Conservation (phyloP, 176 grass and related monocot species). For the Areca catechu region DNA sequence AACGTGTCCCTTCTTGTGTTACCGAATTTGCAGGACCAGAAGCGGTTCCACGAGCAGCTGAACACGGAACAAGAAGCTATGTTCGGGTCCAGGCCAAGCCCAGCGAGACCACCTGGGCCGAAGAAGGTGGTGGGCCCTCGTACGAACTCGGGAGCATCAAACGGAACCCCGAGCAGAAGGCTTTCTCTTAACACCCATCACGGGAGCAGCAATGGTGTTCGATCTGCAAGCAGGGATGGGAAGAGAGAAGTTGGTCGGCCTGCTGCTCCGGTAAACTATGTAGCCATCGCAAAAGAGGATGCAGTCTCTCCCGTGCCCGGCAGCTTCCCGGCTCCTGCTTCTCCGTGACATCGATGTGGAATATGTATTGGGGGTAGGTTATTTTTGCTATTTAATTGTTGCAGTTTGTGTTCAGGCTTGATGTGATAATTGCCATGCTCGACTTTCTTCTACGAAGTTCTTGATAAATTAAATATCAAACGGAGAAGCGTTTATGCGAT, state of each 20-base stretch:
- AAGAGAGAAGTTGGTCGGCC: constrained; percentile 41
- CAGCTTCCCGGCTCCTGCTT: constrained; percentile 20
- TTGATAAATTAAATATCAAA: too few species aligned
- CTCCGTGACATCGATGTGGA: too few species aligned
- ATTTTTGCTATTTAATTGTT: too few species aligned
- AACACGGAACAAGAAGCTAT: constrained; percentile 59
- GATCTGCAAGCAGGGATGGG: constrained; percentile 54
- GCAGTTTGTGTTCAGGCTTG: too few species aligned
- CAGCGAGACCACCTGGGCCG: constrained; percentile 38
- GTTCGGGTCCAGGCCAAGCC: constrained; percentile 50
- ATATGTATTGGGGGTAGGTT: too few species aligned
- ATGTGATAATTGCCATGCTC: too few species aligned
- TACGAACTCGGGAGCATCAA: constrained; percentile 19
- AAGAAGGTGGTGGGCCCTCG: constrained; percentile 51
- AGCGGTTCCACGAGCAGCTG: constrained; percentile 73
- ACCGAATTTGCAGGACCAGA: constrained; percentile 54
- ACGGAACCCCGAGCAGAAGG: constrained; percentile 35
- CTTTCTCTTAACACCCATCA: constrained; percentile 34
- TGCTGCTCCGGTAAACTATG: constrained; percentile 57
- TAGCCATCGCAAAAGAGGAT: constrained; percentile 62
- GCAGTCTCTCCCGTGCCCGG: constrained; percentile 29
- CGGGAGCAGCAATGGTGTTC: constrained; percentile 15
- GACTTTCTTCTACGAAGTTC: too few species aligned
- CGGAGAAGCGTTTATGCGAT: too few species aligned
- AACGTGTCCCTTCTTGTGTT: background rate